phyloP scores from a whole-genome alignment of 352 stramenopile species.

The Globisporangium acanthophoron region DNA sequence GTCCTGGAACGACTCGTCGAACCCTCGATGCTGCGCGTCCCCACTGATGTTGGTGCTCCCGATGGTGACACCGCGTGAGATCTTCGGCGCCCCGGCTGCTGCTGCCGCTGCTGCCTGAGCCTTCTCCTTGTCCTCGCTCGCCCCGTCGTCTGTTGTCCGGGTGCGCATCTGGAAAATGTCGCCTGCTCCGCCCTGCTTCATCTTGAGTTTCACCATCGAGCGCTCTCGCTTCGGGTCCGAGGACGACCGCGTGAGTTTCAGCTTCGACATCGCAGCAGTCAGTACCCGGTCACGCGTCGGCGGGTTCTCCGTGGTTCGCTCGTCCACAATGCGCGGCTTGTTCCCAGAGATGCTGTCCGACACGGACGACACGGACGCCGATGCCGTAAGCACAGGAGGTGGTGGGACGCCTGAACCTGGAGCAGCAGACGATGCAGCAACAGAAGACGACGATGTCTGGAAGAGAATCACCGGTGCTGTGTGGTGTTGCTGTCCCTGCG shows the following conservation, averaged over 20 bases:
- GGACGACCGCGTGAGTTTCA: conserved; percentile 64
- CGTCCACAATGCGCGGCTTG: conserved; percentile 16
- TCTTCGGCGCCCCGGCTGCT: conserved; percentile 37
- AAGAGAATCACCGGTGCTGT: conserved; percentile 8
- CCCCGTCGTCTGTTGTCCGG: conserved; percentile 11
- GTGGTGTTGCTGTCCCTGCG: conserved; percentile 31
- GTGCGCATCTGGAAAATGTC: conserved; percentile 54
- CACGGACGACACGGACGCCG: conserved; percentile 27
- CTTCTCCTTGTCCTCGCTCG: not conserved
- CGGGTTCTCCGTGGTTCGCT: conserved; percentile 13
- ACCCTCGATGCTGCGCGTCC: not conserved
- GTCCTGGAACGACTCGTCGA: conserved; percentile 66
- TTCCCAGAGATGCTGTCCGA: conserved; percentile 15
- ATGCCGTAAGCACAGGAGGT: conserved; percentile 19
- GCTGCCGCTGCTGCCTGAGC: not conserved
- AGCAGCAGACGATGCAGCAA: not conserved
- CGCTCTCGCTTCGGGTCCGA: conserved; percentile 71
- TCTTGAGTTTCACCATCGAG: conserved; percentile 57
- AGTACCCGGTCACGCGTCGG: conserved; percentile 20
- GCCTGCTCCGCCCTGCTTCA: conserved; percentile 35
- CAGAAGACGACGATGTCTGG: not conserved
- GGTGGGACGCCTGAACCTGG: conserved; percentile 7
- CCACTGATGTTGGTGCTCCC: conserved; percentile 25
- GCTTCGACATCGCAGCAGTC: conserved; percentile 52
- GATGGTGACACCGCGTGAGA: conserved; percentile 59